Evolutionary conservation across 192 early-diverging fungal genomes (phyloP).

Genomic region (Coemansia sp.): DNA sequence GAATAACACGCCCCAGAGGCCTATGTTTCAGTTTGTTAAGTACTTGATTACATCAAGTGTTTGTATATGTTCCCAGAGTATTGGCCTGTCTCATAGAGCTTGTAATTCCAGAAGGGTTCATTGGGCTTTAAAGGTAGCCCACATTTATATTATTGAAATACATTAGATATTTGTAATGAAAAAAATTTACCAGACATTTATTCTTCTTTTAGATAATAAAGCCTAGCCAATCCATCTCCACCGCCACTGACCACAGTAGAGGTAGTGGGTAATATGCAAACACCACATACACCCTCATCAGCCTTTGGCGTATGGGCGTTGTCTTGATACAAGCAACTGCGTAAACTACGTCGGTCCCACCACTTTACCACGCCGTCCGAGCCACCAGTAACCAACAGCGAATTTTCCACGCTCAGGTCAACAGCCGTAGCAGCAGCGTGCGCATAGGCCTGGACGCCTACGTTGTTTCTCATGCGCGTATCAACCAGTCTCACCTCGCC

Average conservation of each 20-base stretch:
- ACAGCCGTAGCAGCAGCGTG: constrained; percentile 18
- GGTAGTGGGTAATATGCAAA: neutral
- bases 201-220: constrained; percentile 9
- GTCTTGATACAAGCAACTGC: constrained; percentile 14
- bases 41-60: too few relatives aligned
- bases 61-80: too few relatives aligned
- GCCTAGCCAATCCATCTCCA: constrained; percentile 21
- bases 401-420: neutral
- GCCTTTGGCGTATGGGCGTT: constrained; percentile 40
- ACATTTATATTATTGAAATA: too few relatives aligned
- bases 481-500: neutral
- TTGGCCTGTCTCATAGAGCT: too few relatives aligned
- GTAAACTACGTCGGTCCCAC: constrained; percentile 47
- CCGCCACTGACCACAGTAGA: constrained; percentile 32
- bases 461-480: neutral
- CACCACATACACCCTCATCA: constrained; percentile 40
- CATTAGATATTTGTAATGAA: too few relatives aligned
- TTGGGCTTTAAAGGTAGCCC: too few relatives aligned
- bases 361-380: constrained; percentile 46
- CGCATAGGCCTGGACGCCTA: neutral
- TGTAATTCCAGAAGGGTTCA: too few relatives aligned
- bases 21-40: too few relatives aligned
- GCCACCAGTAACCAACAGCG: constrained; percentile 27
- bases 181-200: neutral
- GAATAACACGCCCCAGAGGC: too few relatives aligned